Evolutionary conservation across 305 asterid genomes (phyloP).

Genomic region (Fraxinus floribunda): DNA sequence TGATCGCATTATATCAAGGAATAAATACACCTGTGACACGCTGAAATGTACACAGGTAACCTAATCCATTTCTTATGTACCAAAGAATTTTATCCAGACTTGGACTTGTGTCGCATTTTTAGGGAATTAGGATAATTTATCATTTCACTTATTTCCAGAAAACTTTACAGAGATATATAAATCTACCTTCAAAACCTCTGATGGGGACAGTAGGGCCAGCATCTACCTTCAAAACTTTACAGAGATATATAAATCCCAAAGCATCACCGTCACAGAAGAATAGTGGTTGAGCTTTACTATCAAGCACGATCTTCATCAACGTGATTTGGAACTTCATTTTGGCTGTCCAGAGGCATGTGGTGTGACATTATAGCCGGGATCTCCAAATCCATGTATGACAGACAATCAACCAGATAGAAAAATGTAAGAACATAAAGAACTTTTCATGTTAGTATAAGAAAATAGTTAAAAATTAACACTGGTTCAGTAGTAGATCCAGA

Average conservation of each 20-base stretch:
- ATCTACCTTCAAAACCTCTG: constrained; percentile 37
- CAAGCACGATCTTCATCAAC: constrained; percentile 61
- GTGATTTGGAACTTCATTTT: constrained; percentile 69
- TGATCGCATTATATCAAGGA: constrained; percentile 25
- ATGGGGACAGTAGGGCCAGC: too few species aligned
- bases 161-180: constrained; percentile 33
- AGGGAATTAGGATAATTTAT: constrained; percentile 20
- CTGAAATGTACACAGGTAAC: constrained; percentile 33
- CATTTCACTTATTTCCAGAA: constrained; percentile 32
- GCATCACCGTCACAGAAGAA: constrained; percentile 30
- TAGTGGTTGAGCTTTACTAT: constrained; percentile 28
- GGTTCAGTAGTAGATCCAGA: background rate
- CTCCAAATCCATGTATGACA: constrained; percentile 90
- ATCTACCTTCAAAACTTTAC: too few species aligned
- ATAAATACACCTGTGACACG: constrained; percentile 31
- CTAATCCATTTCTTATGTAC: constrained; percentile 22
- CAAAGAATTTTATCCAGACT: constrained; percentile 27
- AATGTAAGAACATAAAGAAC: background rate
- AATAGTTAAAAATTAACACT: background rate
- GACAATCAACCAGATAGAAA: constrained; percentile 26
- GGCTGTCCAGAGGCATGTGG: constrained; percentile 90
- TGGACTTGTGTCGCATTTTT: constrained; percentile 24
- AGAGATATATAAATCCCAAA: constrained; percentile 15
- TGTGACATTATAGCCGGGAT: constrained; percentile 94
- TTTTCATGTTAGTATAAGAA: background rate